phyloP scores from a whole-genome alignment of 208 protist genomes.

The Trypanosoma rangeli region DNA sequence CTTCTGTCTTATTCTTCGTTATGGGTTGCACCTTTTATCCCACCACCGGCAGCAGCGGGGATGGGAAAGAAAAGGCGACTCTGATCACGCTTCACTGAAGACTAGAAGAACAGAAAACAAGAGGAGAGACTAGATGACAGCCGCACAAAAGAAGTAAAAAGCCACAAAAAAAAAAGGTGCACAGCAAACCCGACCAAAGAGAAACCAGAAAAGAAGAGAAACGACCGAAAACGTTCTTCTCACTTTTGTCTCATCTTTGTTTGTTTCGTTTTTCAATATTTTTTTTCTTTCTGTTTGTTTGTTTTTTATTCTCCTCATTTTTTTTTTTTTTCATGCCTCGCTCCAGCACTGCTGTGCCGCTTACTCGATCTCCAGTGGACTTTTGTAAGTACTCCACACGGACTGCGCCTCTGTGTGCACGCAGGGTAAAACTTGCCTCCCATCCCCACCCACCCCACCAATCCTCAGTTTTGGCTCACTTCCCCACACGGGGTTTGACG shows the following conservation, averaged over 20 bases:
- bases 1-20: not conserved
- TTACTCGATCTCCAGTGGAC: not conserved
- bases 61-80: not conserved
- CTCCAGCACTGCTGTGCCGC: not conserved
- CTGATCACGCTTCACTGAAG: not conserved
- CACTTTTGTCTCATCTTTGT: not conserved
- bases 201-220: conserved; percentile 10
- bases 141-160: conserved; percentile 17
- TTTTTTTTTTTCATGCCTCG: conserved; percentile 4
- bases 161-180: conserved; percentile 10
- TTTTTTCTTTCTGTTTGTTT: conserved; percentile 1
- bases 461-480: conserved; percentile 6
- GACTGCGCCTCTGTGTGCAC: not conserved
- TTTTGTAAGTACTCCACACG: not conserved
- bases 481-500: conserved; percentile 24
- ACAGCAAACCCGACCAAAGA: conserved; percentile 11
- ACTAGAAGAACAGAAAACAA: conserved; percentile 1
- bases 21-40: not conserved
- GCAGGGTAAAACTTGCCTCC: not conserved
- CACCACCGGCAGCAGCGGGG: not conserved
- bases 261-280: not conserved
- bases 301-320: not conserved
- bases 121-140: conserved; percentile 14
- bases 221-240: not conserved
- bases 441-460: not conserved